Evolutionary conservation across 441 rosid species (phyloP), one percentile per base, ranked within the genome.

Genomic region (Pelargonium myrrhifolium): DNA sequence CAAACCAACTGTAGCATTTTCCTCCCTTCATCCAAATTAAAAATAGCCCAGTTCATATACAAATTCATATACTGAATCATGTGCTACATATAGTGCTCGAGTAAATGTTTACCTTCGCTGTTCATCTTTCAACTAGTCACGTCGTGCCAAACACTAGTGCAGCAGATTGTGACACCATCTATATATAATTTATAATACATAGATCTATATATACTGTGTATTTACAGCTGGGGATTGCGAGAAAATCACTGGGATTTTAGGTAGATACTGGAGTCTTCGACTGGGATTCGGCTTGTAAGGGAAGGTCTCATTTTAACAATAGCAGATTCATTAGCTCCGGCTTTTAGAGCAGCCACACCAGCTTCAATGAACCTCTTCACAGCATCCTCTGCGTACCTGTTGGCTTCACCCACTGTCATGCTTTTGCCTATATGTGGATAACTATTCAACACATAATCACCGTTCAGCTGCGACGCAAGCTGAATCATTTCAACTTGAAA

Each of bases 401-500:
- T 45, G 53, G 53, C 53, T 45, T 45, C 53, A 45, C 53, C 53
- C n/a, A 45, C 53, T 45, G 53, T 45, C 53, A 45, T 45, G 53
- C 53, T 45, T n/a, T 45, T 12, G 14, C 53, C 53, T 1, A 45
- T 45, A 45, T 45, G 14, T 1, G 53, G 53, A 12, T 45, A 45
- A 15, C 53, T 45, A 45, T 45, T 45, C 53, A 45, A 45, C n/a
- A 45, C 53, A 45, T 45, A n/a, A 66, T 93, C 98, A 0, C 98
- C 98, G 0, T 85, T 90, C 9, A 93, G 96, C 73, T 90, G 96
- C 1, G 96, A 96, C 4, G 92, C 97, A 58, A 93, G 79, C 68
- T 93, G 98, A 76, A 93, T 97, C 1, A 93, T 75, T 81, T 93
- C 97, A 6, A 87, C 49, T 69, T 93, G 98, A 72, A 93, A 93